phyloP scores from a whole-genome alignment of 495 filamentous ascomycete species.

The Penicillium arizonense region DNA sequence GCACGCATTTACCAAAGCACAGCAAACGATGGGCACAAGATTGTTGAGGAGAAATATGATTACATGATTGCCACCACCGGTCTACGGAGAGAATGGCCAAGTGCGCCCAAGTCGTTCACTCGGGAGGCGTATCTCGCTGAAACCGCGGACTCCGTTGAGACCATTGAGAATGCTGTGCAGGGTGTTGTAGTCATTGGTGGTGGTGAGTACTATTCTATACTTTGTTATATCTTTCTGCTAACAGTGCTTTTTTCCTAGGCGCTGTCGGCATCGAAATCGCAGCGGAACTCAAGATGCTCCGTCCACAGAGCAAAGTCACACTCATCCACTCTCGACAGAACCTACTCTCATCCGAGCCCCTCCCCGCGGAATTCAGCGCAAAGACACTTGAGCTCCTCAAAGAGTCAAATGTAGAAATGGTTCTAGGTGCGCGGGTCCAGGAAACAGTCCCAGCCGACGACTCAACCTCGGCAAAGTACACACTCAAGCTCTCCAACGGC shows the following conservation, averaged over 20 bases:
- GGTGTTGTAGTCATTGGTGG: constrained; percentile 48
- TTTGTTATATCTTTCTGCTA: neutral
- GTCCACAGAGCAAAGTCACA: constrained; percentile 50
- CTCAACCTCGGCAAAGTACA: constrained; percentile 28
- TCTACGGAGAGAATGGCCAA: constrained; percentile 54
- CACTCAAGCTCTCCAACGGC: constrained; percentile 51
- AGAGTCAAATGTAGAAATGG: constrained; percentile 49
- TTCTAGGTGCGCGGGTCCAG: neutral
- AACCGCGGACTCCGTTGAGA: constrained; percentile 16
- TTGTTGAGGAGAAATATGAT: constrained; percentile 46
- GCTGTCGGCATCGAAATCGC: constrained; percentile 66
- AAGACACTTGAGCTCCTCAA: constrained; percentile 42
- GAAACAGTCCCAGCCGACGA: constrained; percentile 14
- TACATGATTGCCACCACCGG: constrained; percentile 57
- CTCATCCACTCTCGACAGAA: constrained; percentile 57
- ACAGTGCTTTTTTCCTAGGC: constrained; percentile 23
- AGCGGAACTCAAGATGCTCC: constrained; percentile 52
- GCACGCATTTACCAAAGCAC: neutral
- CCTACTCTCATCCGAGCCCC: constrained; percentile 57
- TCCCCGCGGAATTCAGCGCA: constrained; percentile 56
- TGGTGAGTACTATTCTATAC: neutral
- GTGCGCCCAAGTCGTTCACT: constrained; percentile 49
- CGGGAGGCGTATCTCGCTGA: constrained; percentile 53
- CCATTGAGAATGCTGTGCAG: constrained; percentile 11
- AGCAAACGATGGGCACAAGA: constrained; percentile 16